Base-by-base conservation (phyloP, 495 filamentous ascomycete genomes). In the Mycothermus thermophilus region DNA sequence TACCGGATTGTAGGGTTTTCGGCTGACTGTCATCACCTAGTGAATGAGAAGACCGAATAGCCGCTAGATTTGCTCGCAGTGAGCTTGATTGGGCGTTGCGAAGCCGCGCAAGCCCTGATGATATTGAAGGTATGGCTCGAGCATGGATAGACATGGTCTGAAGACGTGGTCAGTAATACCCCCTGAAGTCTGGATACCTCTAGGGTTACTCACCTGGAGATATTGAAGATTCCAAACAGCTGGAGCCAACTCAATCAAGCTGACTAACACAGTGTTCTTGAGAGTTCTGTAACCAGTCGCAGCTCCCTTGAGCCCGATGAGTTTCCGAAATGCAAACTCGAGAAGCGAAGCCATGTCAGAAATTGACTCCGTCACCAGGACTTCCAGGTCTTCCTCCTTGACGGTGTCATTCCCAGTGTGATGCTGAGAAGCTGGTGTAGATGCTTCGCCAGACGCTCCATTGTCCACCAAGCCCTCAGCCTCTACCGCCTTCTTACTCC, bases 141-240 rank as follows among this genome's bases (percentile, higher is more conserved):
- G 50, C 36, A 42, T 50, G 28, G 17, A 38, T 52, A 50, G 37
- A 23, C 20, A 54, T 36, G n/a, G 43, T 44, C 44, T 41, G 37
- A 28, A 23, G 5, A 10, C 4, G 7, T 30, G 16, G 38, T 37
- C 35, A 43, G 44, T 14, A 30, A 12, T 9, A 4, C 12, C 24
- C 5, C 4, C n/a, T n/a, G n/a, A n/a, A n/a, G n/a, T 29, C 14
- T 20, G 8, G 14, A 8, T 6, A n/a, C 0, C 28, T 7, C 5
- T 8, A 32, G 1, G 0, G 3, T 10, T 14, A n/a, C 40, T 41
- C 37, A 54, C 63, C 49, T 57, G 48, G 3, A 62, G 50, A 38
- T 66, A 64, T 4, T 40, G 51, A 18, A 56, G 47, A 32, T 66
- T 60, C 60, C 61, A 66, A 4, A 64, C 57, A 31, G 55, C 49